Evolutionary conservation across 1,284 basidiomycete species (phyloP).

Genomic region (Exobasidium rhododendri): DNA sequence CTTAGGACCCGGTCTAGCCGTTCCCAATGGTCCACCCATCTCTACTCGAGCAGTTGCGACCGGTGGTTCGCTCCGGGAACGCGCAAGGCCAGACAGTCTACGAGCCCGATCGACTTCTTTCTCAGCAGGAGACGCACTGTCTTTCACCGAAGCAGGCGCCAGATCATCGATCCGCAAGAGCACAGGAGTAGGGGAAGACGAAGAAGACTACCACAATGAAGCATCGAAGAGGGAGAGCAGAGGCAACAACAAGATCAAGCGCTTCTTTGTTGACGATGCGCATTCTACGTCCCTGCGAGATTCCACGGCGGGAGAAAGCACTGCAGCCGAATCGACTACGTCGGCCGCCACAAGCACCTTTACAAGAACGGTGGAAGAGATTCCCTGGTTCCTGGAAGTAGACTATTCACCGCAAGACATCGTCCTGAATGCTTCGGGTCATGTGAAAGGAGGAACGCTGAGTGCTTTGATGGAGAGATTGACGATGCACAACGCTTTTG

Average conservation of each 20-base stretch:
- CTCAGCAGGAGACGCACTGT: slow-evolving; percentile 29
- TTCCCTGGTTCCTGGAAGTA: slow-evolving; percentile 73
- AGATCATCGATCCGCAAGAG: neutral
- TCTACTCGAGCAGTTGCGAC: slow-evolving; percentile 15
- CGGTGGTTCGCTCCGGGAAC: neutral
- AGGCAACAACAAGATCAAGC: slow-evolving; percentile 55
- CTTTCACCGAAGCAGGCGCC: neutral
- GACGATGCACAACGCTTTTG: slow-evolving; percentile 70
- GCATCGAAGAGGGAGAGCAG: neutral
- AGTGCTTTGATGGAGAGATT: slow-evolving; percentile 80
- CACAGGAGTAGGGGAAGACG: slow-evolving; percentile 25
- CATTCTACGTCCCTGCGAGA: neutral
- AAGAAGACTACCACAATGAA: slow-evolving; percentile 21
- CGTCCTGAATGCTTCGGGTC: slow-evolving; percentile 67
- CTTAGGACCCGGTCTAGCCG: slow-evolving; percentile 40
- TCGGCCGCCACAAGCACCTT: neutral
- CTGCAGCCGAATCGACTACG: neutral
- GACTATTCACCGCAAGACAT: slow-evolving; percentile 78
- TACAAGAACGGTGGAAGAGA: slow-evolving; percentile 54
- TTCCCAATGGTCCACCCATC: slow-evolving; percentile 42
- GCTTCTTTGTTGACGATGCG: slow-evolving; percentile 71
- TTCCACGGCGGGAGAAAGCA: slow-evolving; percentile 5
- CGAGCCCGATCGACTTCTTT: slow-evolving; percentile 36
- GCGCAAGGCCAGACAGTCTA: neutral
- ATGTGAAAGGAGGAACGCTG: slow-evolving; percentile 80